Evolutionary conservation across 2,329 filamentous ascomycete genomes (phyloP).

Genomic region (Aspergillus sp.): DNA sequence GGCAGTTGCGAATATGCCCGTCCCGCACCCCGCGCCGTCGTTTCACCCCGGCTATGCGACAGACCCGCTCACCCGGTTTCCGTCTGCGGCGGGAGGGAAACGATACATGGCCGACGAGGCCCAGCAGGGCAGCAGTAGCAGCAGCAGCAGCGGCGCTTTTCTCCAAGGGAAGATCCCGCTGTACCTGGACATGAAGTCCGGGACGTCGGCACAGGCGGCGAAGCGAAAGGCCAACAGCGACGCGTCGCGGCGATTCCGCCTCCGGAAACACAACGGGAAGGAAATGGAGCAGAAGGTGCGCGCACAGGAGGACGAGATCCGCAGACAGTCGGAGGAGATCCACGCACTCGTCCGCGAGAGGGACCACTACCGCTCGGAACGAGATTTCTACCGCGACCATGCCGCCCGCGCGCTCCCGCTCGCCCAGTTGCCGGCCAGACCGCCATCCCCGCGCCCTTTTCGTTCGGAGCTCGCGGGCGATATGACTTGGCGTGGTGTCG

Average conservation of each 20-base stretch:
- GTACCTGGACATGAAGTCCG: constrained; percentile 31
- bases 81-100: constrained; percentile 13
- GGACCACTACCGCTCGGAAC: constrained; percentile 32
- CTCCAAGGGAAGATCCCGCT: constrained; percentile 27
- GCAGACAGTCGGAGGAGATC: constrained; percentile 24
- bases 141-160: constrained; percentile 6
- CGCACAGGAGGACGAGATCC: constrained; percentile 30
- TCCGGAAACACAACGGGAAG: constrained; percentile 32
- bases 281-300: constrained; percentile 30
- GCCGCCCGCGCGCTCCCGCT: constrained; percentile 17
- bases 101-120: constrained; percentile 3
- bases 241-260: constrained; percentile 33
- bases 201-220: constrained; percentile 32
- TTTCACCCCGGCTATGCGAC: constrained; percentile 15
- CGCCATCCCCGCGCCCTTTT: constrained; percentile 19
- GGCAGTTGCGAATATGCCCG: constrained; percentile 13
- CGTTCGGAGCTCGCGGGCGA: background rate
- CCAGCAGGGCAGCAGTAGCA: constrained; percentile 6
- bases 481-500: background rate
- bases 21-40: constrained; percentile 8
- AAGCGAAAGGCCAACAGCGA: constrained; percentile 36
- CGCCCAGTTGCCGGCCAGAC: constrained; percentile 20
- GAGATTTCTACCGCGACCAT: constrained; percentile 32
- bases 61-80: constrained; percentile 18
- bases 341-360: constrained; percentile 23